These are phyloP conservation scores for Bipolaris gigantea DNA, from an alignment of 2,329 filamentous ascomycete species.

Conservation along the genomic window DNA sequence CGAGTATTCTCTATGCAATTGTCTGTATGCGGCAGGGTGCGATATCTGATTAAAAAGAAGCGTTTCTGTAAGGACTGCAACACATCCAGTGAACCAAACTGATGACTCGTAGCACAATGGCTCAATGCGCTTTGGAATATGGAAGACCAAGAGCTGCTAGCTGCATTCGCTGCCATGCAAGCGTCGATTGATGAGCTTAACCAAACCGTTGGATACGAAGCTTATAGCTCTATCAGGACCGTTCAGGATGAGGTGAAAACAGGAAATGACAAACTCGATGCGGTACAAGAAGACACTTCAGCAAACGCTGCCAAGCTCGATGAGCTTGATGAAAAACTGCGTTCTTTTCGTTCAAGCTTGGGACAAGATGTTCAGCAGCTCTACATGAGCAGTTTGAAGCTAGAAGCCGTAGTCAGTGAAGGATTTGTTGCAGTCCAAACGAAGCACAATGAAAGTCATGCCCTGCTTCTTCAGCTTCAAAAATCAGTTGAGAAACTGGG, in stretches of 20 bases:
- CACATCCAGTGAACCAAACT: not conserved
- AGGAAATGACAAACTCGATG: slow-evolving; percentile 1
- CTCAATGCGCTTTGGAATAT: slow-evolving; percentile 19
- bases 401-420: not conserved
- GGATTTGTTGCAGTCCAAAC: not conserved
- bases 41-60: not conserved
- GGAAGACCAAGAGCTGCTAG: slow-evolving; percentile 14
- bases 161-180: slow-evolving; percentile 17
- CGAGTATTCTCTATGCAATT: slow-evolving; percentile 3
- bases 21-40: not conserved
- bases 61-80: not conserved
- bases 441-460: not conserved
- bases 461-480: not conserved
- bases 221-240: slow-evolving; percentile 7
- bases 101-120: not conserved
- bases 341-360: not conserved
- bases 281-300: not conserved
- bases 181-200: slow-evolving; percentile 15
- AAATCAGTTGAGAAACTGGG: not conserved
- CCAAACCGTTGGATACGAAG: slow-evolving; percentile 11
- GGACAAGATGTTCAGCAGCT: not conserved
- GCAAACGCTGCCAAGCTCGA: not conserved
- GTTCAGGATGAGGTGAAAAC: not conserved
- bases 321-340: not conserved
- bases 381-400: not conserved